phyloP scores from a whole-genome alignment of 176 grass and related monocot genomes.

The Phragmites australis region DNA sequence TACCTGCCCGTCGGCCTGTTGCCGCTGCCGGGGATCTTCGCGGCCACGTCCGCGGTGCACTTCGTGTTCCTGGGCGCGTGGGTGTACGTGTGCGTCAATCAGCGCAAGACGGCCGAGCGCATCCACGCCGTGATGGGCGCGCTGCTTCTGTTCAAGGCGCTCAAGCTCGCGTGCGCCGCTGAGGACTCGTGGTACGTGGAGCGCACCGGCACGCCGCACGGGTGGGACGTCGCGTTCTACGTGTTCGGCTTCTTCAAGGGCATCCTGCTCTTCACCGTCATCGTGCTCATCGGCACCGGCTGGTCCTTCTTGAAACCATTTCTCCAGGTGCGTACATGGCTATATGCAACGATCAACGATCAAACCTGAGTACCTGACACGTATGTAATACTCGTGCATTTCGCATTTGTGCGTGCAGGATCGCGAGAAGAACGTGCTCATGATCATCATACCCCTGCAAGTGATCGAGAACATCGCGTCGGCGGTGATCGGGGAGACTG shows the following conservation, averaged over 20 bases:
- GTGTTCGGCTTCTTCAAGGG: conserved; percentile 74
- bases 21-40: conserved; percentile 56
- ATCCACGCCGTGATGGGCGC: conserved; percentile 58
- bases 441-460: conserved; percentile 63
- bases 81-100: conserved; percentile 26
- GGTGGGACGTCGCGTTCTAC: conserved; percentile 76
- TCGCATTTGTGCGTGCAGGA: conserved; percentile 22
- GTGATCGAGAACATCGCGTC: conserved; percentile 63
- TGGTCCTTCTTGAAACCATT: conserved; percentile 77
- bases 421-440: conserved; percentile 64
- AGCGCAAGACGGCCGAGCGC: conserved; percentile 40
- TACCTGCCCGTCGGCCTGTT: conserved; percentile 56
- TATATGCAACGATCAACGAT: too few species aligned
- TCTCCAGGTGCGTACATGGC: conserved; percentile 43
- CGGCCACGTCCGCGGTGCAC: conserved; percentile 38
- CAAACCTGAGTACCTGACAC: background rate
- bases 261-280: conserved; percentile 64
- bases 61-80: conserved; percentile 43
- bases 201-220: conserved; percentile 64
- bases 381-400: background rate
- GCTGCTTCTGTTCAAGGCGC: conserved; percentile 75
- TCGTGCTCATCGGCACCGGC: conserved; percentile 73
- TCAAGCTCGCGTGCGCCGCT: conserved; percentile 61
- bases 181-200: conserved; percentile 65
- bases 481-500: conserved; percentile 65